Evolutionary conservation across 345 rosid genomes (phyloP).

Genomic region (Laguncularia racemosa): DNA sequence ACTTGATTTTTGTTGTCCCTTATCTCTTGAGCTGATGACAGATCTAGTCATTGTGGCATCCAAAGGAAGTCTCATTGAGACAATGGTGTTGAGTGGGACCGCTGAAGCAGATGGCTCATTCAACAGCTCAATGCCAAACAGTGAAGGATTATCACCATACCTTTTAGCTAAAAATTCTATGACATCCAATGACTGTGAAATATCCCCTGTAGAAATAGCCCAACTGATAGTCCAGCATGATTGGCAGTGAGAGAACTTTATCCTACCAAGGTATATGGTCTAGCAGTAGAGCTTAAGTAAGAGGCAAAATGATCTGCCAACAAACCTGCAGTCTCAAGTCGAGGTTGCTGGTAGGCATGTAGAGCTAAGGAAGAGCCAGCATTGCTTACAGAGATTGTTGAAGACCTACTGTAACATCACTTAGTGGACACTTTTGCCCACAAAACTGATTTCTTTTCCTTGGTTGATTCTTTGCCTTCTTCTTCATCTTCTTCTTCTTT

Average conservation of each 20-base stretch:
- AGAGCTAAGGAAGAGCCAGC: slow-evolving; percentile 21
- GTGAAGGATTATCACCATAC: slow-evolving; percentile 50
- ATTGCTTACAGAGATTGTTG: slow-evolving; percentile 9
- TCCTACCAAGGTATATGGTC: slow-evolving; percentile 30
- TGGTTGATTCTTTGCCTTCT: slow-evolving; percentile 14
- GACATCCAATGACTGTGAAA: slow-evolving; percentile 51
- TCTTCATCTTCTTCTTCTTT: slow-evolving; percentile 3
- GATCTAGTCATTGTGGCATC: slow-evolving; percentile 95
- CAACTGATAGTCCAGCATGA: slow-evolving; percentile 33
- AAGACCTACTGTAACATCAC: slow-evolving; percentile 12
- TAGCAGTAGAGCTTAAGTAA: slow-evolving; percentile 18
- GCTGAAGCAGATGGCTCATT: slow-evolving; percentile 62
- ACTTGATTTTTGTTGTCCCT: slow-evolving; percentile 97
- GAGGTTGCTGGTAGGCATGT: slow-evolving; percentile 30
- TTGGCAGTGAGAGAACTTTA: slow-evolving; percentile 23
- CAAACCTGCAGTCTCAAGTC: slow-evolving; percentile 31
- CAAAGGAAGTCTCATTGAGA: slow-evolving; percentile 57
- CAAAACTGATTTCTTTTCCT: slow-evolving; percentile 18
- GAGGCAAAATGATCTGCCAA: slow-evolving; percentile 17
- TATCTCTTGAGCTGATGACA: slow-evolving; percentile 93
- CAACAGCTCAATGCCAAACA: slow-evolving; percentile 64
- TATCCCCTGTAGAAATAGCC: slow-evolving; percentile 30
- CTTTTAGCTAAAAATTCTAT: slow-evolving; percentile 66
- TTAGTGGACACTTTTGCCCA: slow-evolving; percentile 35
- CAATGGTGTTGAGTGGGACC: slow-evolving; percentile 47